These are phyloP conservation scores for Ceratocystis albifundus DNA, from an alignment of 2,329 filamentous ascomycete species.

Conservation along the genomic window DNA sequence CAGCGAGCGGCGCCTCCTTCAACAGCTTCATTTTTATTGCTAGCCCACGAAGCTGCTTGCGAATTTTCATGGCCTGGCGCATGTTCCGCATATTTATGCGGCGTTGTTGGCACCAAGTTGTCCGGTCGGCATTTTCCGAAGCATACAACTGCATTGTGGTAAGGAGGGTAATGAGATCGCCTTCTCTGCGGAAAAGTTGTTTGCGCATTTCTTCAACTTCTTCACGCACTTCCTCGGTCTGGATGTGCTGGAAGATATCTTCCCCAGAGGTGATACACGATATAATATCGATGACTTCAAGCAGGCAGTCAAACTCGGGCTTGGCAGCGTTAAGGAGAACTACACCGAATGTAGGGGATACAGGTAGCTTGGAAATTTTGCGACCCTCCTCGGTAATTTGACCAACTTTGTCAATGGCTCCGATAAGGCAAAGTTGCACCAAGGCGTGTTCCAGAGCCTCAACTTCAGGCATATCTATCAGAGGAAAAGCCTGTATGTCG, in stretches of 20 bases:
- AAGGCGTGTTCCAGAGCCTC: constrained; percentile 74
- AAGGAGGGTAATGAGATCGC: constrained; percentile 53
- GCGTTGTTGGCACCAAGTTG: constrained; percentile 47
- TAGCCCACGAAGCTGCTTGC: constrained; percentile 48
- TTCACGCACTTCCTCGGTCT: constrained; percentile 46
- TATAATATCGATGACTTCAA: constrained; percentile 77
- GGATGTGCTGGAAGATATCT: constrained; percentile 50
- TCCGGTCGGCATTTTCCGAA: constrained; percentile 44
- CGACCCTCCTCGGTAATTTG: constrained; percentile 61
- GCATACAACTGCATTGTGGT: constrained; percentile 52
- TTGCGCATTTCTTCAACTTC: constrained; percentile 43
- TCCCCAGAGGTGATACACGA: constrained; percentile 52
- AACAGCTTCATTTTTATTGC: constrained; percentile 44
- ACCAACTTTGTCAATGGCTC: constrained; percentile 60
- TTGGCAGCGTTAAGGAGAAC: constrained; percentile 70
- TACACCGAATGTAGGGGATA: constrained; percentile 68
- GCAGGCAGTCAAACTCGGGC: constrained; percentile 58
- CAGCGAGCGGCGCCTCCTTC: constrained; percentile 33
- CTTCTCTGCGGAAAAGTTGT: constrained; percentile 49
- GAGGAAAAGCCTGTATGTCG: constrained; percentile 69
- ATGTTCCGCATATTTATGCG: constrained; percentile 50
- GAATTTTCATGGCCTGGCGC: constrained; percentile 50
- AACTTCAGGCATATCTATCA: constrained; percentile 68
- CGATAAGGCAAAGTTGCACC: constrained; percentile 65
- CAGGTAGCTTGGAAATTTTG: constrained; percentile 70